These are phyloP conservation scores for Trichoderma simmonsii DNA, from an alignment of 2,329 filamentous ascomycete species.

Conservation along the genomic window DNA sequence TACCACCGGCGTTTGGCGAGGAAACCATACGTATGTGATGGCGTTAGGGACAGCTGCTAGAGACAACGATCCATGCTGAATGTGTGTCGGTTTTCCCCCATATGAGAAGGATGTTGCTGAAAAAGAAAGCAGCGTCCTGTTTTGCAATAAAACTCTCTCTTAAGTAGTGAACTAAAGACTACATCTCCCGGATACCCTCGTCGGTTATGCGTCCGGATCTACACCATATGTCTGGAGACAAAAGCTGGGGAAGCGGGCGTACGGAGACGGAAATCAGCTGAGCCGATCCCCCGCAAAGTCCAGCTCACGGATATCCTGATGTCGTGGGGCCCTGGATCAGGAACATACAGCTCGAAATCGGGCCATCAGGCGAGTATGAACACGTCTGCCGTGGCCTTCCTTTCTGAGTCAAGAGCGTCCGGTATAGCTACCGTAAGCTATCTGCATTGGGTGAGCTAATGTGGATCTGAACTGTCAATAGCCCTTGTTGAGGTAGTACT, in stretches of 20 bases:
- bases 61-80: neutral
- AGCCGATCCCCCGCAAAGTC: neutral
- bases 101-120: neutral
- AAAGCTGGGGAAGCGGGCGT: neutral
- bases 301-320: neutral
- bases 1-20: neutral
- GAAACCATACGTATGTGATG: neutral
- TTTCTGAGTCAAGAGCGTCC: neutral
- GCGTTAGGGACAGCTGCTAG: neutral
- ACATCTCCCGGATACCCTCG: neutral
- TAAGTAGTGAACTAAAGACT: neutral
- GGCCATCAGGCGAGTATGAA: neutral
- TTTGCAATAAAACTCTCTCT: neutral
- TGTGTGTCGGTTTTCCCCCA: neutral
- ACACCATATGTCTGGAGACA: neutral
- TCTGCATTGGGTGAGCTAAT: neutral
- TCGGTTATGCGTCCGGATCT: conserved; percentile 2
- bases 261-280: neutral
- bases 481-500: neutral
- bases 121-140: neutral
- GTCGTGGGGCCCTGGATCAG: neutral
- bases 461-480: neutral
- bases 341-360: neutral
- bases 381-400: neutral
- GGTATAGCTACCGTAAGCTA: neutral